Evolutionary conservation across 805 yeast genomes (phyloP).

Genomic region (Cyberlindnera xishuangbannaensis): DNA sequence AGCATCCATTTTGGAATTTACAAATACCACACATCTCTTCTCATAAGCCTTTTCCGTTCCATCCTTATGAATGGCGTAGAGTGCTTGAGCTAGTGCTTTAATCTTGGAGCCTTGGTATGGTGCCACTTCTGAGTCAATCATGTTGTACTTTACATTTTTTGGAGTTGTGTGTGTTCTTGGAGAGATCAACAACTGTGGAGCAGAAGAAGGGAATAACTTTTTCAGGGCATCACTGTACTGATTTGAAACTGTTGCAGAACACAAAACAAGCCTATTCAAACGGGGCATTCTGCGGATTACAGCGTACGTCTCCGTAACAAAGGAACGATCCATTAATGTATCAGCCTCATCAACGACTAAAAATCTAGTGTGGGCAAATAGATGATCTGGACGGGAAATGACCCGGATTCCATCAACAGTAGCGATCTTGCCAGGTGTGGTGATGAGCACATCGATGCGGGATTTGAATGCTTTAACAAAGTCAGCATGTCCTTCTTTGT

Average conservation of each 20-base stretch:
- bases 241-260: slow-evolving; percentile 87
- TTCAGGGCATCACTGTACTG: slow-evolving; percentile 61
- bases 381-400: slow-evolving; percentile 33
- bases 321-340: slow-evolving; percentile 78
- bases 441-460: slow-evolving; percentile 72
- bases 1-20: slow-evolving; percentile 66
- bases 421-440: slow-evolving; percentile 75
- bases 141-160: slow-evolving; percentile 59
- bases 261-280: slow-evolving; percentile 61
- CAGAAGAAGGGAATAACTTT: slow-evolving; percentile 57
- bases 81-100: slow-evolving; percentile 81
- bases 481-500: slow-evolving; percentile 48
- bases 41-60: slow-evolving; percentile 72
- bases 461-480: slow-evolving; percentile 41
- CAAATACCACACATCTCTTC: slow-evolving; percentile 81
- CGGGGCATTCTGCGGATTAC: slow-evolving; percentile 47
- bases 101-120: slow-evolving; percentile 84
- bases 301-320: slow-evolving; percentile 57
- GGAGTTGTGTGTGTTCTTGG: slow-evolving; percentile 87
- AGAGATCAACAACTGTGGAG: slow-evolving; percentile 52
- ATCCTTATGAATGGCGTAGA: slow-evolving; percentile 80
- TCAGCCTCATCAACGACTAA: slow-evolving; percentile 92
- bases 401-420: slow-evolving; percentile 30
- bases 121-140: slow-evolving; percentile 67
- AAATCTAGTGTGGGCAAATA: slow-evolving; percentile 43